A percentile compares a stretch with the other conserved stretches of the same genome.
Evolutionary conservation across 108 stramenopile genomes (phyloP).

Genomic region (Cyclostephanos invisitatus): DNA sequence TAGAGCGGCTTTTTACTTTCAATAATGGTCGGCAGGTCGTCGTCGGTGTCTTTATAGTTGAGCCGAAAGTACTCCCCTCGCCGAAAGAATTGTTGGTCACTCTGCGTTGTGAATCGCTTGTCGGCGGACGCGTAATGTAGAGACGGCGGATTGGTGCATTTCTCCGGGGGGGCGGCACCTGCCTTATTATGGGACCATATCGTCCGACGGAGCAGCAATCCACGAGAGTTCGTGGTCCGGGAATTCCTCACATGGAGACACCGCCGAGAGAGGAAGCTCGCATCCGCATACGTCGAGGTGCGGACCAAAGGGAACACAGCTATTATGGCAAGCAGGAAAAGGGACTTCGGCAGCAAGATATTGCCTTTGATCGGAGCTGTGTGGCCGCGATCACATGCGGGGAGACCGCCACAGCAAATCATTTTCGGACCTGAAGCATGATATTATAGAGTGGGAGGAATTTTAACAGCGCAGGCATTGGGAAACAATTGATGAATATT

Average conservation of each 20-base stretch:
- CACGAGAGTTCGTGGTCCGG: background rate
- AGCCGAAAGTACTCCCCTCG: conserved; percentile 21
- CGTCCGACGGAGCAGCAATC: background rate
- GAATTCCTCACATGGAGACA: background rate
- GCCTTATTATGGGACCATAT: conserved; percentile 50
- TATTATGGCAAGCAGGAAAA: background rate
- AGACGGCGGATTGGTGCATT: background rate
- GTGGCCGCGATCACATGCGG: background rate
- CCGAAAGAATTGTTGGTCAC: background rate
- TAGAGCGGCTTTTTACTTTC: conserved; percentile 11
- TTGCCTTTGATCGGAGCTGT: background rate
- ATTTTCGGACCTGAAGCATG: background rate
- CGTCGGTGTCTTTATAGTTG: conserved; percentile 41
- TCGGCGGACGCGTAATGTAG: background rate
- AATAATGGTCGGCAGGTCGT: conserved; percentile 9
- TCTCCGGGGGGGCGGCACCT: conserved; percentile 24
- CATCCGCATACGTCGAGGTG: background rate
- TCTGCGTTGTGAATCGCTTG: background rate
- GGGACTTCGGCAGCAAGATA: background rate
- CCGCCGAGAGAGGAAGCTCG: background rate
- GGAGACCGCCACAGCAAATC: background rate
- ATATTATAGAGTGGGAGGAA: background rate
- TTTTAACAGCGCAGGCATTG: background rate
- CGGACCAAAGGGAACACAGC: background rate
- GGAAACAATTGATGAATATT: background rate